Evolutionary conservation across 129 eudicot genomes (phyloP).

Genomic region (Oenanthe sinensis): DNA sequence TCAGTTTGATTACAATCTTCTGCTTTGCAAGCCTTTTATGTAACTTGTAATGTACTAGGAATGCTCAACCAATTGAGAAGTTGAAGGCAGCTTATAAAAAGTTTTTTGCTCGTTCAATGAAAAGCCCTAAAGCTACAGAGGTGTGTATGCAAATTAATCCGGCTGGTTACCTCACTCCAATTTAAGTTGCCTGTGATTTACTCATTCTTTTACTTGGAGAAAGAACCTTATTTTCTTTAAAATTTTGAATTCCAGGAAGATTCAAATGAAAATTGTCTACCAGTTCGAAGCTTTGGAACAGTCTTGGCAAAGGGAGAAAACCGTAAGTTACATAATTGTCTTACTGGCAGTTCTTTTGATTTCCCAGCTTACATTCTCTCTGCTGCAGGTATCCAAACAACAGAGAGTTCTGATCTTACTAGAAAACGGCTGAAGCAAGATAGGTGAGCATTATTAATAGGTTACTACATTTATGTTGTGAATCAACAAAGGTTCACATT

Average conservation of each 20-base stretch:
- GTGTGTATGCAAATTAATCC: constrained; percentile 25
- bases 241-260: constrained; percentile 49
- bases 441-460: constrained; percentile 28
- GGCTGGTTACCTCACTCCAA: not conserved
- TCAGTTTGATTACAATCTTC: not conserved
- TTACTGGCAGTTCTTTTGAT: constrained; percentile 1
- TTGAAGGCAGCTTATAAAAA: constrained; percentile 63
- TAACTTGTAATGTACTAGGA: constrained; percentile 31
- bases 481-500: not conserved
- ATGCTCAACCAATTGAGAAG: constrained; percentile 79
- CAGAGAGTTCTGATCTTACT: constrained; percentile 34
- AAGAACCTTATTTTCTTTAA: not conserved
- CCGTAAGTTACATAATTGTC: constrained; percentile 23
- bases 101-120: constrained; percentile 70
- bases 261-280: constrained; percentile 30
- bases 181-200: not conserved
- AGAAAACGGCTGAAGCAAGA: constrained; percentile 55
- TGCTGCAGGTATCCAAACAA: constrained; percentile 45
- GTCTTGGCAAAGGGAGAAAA: constrained; percentile 48
- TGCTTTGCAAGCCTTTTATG: not conserved
- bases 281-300: constrained; percentile 82
- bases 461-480: not conserved
- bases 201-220: not conserved
- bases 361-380: constrained; percentile 3
- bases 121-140: constrained; percentile 44